Conservation (phyloP, 306 rosid species). For the Betula pendula region DNA sequence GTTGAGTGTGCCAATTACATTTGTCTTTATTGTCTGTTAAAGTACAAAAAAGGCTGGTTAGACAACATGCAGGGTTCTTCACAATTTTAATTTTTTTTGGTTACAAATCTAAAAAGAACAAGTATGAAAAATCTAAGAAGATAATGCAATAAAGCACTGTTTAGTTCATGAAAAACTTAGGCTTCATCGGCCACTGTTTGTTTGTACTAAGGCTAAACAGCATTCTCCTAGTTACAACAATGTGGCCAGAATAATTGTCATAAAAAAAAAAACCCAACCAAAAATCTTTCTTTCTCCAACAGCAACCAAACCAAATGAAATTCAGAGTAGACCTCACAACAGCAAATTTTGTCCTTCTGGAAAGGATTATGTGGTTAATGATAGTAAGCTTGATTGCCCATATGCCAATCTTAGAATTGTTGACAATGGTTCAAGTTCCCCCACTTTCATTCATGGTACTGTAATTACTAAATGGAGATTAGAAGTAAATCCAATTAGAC, state of each 20-base stretch:
- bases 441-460: neutral
- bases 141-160: neutral
- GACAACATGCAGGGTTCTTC: neutral
- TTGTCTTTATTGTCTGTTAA: constrained; percentile 89
- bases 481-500: neutral
- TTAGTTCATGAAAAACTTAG: neutral
- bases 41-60: neutral
- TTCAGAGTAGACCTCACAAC: neutral
- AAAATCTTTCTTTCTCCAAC: neutral
- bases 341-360: neutral
- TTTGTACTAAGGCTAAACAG: neutral
- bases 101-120: neutral
- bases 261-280: neutral
- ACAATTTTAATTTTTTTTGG: neutral
- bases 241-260: neutral
- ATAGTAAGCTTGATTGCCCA: neutral
- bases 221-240: neutral
- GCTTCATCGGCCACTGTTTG: neutral
- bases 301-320: neutral
- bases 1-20: constrained; percentile 94
- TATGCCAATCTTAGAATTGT: neutral
- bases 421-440: neutral
- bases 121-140: neutral
- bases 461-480: neutral
- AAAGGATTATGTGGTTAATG: neutral